Evolutionary conservation across 176 grass and related monocot genomes (phyloP), one percentile per base, ranked within the genome.

Genomic region (Elaeis guineensis): DNA sequence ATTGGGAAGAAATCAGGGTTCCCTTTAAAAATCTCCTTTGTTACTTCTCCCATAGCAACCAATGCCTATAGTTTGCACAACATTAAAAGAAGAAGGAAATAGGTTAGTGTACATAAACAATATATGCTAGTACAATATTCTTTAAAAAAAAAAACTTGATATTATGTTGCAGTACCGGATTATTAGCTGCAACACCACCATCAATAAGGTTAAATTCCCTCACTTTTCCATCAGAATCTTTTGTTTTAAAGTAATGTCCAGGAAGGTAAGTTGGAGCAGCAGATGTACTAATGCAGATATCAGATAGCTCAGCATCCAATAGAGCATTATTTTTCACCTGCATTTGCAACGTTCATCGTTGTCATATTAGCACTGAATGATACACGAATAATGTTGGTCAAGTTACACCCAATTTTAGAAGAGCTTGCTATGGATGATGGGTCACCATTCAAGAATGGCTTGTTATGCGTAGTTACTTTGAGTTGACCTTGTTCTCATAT

Each of bases 211-310:
- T 61, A 23, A 59, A 59, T 25, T 59, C 57, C 2, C 16, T 5
- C 57, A 59, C 15, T 59, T 25, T 17, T 59, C 57, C 57, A 3
- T 59, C 15, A 7, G 20, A 16, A 25, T 29, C 15, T 7, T 17
- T 59, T 3, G 24, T 59, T 15, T 59, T 25, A 5, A 59, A 59
- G 57, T 59, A 59, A 20, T 59, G 57, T 12, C 20, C 57, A 5
- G 57, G 57, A 6, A 59, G 57, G 23, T 59, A 59, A 25, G 57
- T 59, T 59, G 57, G 57, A 5, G 57, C 57, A 25, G 57, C 57
- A 16, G 57, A 59, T 59, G 57, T 59, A 20, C 57, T 59, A 59
- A 59, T 59, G 57, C 24, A 59, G 17, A 59, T 17, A 59, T 59
- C 57, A 25, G 57, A 59, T 5, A 59, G 9, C 22, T 59, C 6